Evolutionary conservation across 2,329 filamentous ascomycete species (phyloP).

Genomic region (Monilinia fructigena): DNA sequence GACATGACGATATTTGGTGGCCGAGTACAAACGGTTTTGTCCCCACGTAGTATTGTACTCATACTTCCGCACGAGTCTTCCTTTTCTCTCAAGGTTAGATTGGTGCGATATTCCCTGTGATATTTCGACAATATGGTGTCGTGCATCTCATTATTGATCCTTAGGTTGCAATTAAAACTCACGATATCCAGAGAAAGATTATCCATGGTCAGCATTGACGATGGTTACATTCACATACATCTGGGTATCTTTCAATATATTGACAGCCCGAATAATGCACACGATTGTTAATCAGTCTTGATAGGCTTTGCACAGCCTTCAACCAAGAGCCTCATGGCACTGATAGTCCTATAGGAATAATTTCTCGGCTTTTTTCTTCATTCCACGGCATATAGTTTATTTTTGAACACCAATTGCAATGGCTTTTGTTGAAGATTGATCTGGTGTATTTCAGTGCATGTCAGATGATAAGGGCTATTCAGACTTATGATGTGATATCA

Average conservation of each 20-base stretch:
- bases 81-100: background rate
- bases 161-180: background rate
- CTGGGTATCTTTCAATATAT: background rate
- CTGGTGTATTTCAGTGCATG: background rate
- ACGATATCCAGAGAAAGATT: background rate
- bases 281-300: background rate
- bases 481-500: background rate
- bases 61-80: background rate
- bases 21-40: conserved; percentile 2
- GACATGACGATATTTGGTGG: background rate
- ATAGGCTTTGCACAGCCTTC: conserved; percentile 12
- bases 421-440: background rate
- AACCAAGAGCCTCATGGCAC: background rate
- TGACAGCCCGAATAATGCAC: background rate
- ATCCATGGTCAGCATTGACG: background rate
- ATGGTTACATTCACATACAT: background rate
- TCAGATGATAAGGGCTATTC: background rate
- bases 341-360: conserved; percentile 13
- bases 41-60: conserved; percentile 4
- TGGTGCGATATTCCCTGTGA: background rate
- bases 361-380: background rate
- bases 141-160: background rate
- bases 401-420: background rate
- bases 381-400: background rate
- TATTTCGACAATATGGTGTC: too few species aligned